Percentiles rank a stretch among this genome's conserved stretches.
Evolutionary conservation across 768 basidiomycete species (phyloP).

Genomic region (Rhodotorula taiwanensis): DNA sequence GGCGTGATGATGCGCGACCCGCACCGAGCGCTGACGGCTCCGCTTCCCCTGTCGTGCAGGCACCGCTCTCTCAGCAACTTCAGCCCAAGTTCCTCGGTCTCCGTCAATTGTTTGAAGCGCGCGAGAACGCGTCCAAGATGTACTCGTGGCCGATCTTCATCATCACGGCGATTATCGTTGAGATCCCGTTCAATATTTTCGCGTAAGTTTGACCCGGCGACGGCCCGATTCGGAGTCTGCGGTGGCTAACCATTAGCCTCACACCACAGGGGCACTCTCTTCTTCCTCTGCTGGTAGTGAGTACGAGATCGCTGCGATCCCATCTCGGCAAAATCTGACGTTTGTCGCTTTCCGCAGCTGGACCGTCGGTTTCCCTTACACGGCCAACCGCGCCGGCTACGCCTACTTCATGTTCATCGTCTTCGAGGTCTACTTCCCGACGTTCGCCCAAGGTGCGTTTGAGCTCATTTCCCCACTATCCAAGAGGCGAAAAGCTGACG

Average conservation of each 20-base stretch:
- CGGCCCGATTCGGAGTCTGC: no score
- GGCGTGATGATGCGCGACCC: neutral
- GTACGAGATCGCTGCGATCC: no score
- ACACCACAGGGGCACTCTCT: constrained; percentile 44
- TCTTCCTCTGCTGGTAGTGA: constrained; percentile 60
- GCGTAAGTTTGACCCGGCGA: neutral
- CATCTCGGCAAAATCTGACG: no score
- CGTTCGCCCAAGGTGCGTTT: constrained; percentile 45
- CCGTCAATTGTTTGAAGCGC: constrained; percentile 60
- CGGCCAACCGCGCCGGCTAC: constrained; percentile 46
- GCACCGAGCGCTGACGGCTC: neutral
- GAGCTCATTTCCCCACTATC: neutral
- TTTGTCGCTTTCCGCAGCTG: neutral
- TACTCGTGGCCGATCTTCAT: constrained; percentile 54
- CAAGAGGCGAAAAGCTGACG: no score
- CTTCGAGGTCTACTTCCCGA: constrained; percentile 59
- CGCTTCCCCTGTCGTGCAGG: constrained; percentile 27
- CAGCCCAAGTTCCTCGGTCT: constrained; percentile 58
- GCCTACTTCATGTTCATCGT: constrained; percentile 48
- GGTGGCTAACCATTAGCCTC: neutral
- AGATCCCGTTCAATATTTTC: constrained; percentile 36
- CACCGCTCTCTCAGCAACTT: constrained; percentile 58
- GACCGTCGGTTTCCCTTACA: constrained; percentile 6
- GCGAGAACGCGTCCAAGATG: constrained; percentile 60
- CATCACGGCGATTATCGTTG: constrained; percentile 29